Evolutionary conservation across 306 rosid genomes (phyloP).

Genomic region (Arachis stenosperma): DNA sequence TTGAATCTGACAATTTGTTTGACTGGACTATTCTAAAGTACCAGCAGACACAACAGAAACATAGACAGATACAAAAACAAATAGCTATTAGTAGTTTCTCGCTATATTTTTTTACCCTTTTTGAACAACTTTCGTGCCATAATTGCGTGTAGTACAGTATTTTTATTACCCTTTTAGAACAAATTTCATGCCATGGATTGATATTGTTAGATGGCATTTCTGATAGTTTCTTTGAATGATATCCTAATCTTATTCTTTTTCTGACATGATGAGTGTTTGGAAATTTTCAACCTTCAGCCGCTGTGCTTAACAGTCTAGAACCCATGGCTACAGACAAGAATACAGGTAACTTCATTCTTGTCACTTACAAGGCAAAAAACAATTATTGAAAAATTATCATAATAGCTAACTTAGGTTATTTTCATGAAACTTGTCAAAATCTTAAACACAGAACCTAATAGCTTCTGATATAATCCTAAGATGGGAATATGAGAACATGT

Average conservation of each 20-base stretch:
- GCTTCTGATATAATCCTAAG: constrained; percentile 6
- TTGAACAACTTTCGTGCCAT: no score
- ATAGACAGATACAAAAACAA: constrained; percentile 37
- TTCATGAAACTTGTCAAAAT: neutral
- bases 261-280: constrained; percentile 32
- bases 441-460: neutral
- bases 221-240: constrained; percentile 17
- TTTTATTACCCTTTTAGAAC: no score
- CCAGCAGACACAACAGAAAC: constrained; percentile 54
- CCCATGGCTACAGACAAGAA: constrained; percentile 36
- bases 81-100: constrained; percentile 48
- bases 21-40: constrained; percentile 87
- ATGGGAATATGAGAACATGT: constrained; percentile 4
- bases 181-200: no score
- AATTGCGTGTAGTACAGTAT: neutral
- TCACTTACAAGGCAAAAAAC: neutral
- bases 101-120: constrained; percentile 2
- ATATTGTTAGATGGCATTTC: constrained; percentile 19
- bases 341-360: neutral
- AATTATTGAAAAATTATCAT: neutral
- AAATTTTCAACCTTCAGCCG: constrained; percentile 50
- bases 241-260: constrained; percentile 24
- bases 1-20: constrained; percentile 57
- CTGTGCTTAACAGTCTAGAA: constrained; percentile 45
- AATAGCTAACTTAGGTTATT: constrained; percentile 5